A percentile compares a stretch with the other conserved stretches of the same genome.
Evolutionary conservation across 306 rosid genomes (phyloP).

Genomic region (Dicorynia guianensis): DNA sequence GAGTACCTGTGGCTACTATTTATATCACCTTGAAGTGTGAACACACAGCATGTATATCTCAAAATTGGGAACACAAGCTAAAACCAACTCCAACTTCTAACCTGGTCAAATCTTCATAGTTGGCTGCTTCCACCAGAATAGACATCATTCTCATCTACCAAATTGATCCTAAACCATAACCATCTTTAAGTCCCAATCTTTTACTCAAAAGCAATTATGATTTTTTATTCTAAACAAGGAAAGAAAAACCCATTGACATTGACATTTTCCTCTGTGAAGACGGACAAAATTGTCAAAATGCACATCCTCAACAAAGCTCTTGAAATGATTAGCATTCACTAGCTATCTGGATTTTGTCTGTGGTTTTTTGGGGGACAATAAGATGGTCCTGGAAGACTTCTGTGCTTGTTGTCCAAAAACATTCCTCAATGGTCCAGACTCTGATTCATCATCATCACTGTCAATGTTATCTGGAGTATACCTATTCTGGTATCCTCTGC

Average conservation of each 20-base stretch:
- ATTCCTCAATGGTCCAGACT: slow-evolving; percentile 42
- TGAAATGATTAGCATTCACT: slow-evolving; percentile 27
- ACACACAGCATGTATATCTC: slow-evolving; percentile 2
- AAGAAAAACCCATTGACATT: slow-evolving; percentile 15
- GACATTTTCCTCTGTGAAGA: slow-evolving; percentile 35
- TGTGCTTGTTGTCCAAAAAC: slow-evolving; percentile 51
- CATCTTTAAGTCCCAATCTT: slow-evolving; percentile 16
- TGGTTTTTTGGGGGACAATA: slow-evolving; percentile 56
- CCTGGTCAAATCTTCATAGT: slow-evolving; percentile 5
- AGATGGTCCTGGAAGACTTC: slow-evolving; percentile 25
- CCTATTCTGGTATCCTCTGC: slow-evolving; percentile 79
- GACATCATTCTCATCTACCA: slow-evolving; percentile 21
- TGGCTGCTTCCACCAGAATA: slow-evolving; percentile 39
- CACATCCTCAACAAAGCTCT: slow-evolving; percentile 28
- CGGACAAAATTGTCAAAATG: slow-evolving; percentile 39
- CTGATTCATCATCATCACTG: slow-evolving; percentile 78
- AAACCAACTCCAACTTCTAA: slow-evolving; percentile 35
- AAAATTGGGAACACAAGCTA: slow-evolving; percentile 38
- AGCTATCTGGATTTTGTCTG: slow-evolving; percentile 39
- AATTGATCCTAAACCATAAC: slow-evolving; percentile 11
- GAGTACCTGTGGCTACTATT: slow-evolving; percentile 18
- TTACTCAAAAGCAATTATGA: slow-evolving; percentile 19
- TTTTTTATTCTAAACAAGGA: slow-evolving; percentile 25
- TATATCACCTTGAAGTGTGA: slow-evolving; percentile 7
- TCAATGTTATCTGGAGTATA: slow-evolving; percentile 61